These are phyloP conservation scores for Dactylis glomerata DNA, from an alignment of 176 grass and related monocot genomes.

Conservation along the genomic window DNA sequence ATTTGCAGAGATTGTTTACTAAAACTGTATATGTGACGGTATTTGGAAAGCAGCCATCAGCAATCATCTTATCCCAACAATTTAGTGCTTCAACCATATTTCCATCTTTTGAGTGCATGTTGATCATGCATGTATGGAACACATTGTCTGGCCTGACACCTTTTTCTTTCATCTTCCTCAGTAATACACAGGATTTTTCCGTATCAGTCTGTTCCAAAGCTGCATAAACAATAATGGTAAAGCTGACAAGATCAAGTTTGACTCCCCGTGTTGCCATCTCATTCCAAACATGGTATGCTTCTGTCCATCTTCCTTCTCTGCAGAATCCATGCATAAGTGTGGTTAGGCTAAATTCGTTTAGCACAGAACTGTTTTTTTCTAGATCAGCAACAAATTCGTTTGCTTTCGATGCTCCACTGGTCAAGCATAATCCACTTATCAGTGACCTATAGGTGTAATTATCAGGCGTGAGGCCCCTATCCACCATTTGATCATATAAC, in stretches of 20 bases:
- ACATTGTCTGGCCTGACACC: background rate
- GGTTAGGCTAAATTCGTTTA: constrained; percentile 12
- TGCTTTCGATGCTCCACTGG: background rate
- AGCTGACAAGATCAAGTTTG: constrained; percentile 11
- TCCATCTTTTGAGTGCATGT: background rate
- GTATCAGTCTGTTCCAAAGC: background rate
- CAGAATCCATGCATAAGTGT: background rate
- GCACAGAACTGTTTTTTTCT: background rate
- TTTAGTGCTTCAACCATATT: background rate
- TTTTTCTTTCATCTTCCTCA: background rate
- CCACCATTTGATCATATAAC: background rate
- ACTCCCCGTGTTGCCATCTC: background rate
- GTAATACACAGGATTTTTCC: background rate
- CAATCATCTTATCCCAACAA: background rate
- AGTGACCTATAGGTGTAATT: constrained; percentile 5
- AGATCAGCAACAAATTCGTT: background rate
- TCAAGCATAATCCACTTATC: constrained; percentile 6
- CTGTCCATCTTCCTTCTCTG: constrained; percentile 5
- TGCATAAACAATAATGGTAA: background rate
- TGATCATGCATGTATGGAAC: constrained; percentile 11
- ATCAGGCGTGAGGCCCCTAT: background rate
- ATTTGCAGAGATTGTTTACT: constrained; percentile 15
- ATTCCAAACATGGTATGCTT: background rate
- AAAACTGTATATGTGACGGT: background rate
- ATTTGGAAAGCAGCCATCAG: constrained; percentile 14